phyloP scores from a whole-genome alignment of 345 rosid species.

The Clarkia xantiana region DNA sequence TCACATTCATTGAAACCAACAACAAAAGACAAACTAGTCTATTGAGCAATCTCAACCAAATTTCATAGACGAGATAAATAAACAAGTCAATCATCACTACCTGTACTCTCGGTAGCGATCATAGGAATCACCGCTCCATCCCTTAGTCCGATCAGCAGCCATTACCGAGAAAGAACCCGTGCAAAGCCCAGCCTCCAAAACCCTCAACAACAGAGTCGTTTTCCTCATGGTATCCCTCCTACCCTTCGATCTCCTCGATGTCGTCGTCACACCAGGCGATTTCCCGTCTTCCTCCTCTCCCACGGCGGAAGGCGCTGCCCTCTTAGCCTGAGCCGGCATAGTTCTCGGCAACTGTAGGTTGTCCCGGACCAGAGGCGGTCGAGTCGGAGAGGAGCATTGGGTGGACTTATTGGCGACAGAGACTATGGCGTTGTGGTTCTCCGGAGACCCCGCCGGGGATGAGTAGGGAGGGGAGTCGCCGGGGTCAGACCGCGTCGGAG shows the following conservation, averaged over 20 bases:
- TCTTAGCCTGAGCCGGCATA: conserved; percentile 19
- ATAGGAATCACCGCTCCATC: conserved; percentile 98
- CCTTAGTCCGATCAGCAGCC: conserved; percentile 92
- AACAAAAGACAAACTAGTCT: not conserved
- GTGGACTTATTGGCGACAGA: conserved; percentile 24
- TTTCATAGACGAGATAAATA: too few species aligned
- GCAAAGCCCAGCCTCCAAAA: conserved; percentile 51
- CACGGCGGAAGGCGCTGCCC: conserved; percentile 9
- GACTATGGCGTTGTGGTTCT: conserved; percentile 42
- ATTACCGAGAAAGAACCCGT: conserved; percentile 86
- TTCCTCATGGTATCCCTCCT: conserved; percentile 24
- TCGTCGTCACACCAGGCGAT: conserved; percentile 10
- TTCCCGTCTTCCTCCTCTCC: conserved; percentile 14
- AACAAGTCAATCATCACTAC: conserved; percentile 11
- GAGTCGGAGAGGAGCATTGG: conserved; percentile 2
- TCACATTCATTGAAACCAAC: not conserved
- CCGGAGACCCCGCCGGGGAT: conserved; percentile 36
- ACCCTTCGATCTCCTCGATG: conserved; percentile 22
- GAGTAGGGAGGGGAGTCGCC: conserved; percentile 24
- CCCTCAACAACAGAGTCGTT: conserved; percentile 48
- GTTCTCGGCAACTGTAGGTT: not conserved
- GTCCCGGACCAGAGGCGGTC: not conserved
- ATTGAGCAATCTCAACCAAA: too few species aligned
- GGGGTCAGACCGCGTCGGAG: conserved; percentile 55
- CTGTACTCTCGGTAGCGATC: conserved; percentile 89